Percentiles rank a stretch among this genome's conserved stretches.
phyloP scores from a whole-genome alignment of 208 protist species.

The Trypanosoma congolense region DNA sequence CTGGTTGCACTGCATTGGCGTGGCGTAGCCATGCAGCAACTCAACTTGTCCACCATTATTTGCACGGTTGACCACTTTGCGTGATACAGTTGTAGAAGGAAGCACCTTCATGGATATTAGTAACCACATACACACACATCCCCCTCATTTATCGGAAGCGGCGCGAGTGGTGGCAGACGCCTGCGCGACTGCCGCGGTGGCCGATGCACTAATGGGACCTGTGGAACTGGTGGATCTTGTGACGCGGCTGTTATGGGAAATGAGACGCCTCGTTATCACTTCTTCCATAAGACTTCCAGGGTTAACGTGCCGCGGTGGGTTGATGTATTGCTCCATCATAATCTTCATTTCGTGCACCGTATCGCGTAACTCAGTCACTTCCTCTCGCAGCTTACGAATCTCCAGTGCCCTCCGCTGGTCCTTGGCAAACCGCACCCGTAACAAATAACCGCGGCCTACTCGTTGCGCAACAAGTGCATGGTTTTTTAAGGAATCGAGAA shows the following conservation, averaged over 20 bases:
- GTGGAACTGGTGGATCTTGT: background rate
- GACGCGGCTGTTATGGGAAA: background rate
- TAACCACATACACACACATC: too few relatives aligned
- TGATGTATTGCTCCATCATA: conserved; percentile 25
- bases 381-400: conserved; percentile 13
- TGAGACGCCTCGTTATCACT: conserved; percentile 24
- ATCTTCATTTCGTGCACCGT: conserved; percentile 24
- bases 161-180: conserved; percentile 8
- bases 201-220: background rate
- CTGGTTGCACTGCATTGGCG: too few relatives aligned
- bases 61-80: too few relatives aligned
- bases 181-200: conserved; percentile 14
- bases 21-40: too few relatives aligned
- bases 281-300: conserved; percentile 41
- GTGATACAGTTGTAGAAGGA: too few relatives aligned
- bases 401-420: conserved; percentile 2
- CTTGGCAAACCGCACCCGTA: conserved; percentile 15
- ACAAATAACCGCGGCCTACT: conserved; percentile 31
- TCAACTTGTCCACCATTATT: too few relatives aligned
- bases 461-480: conserved; percentile 37
- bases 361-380: conserved; percentile 21
- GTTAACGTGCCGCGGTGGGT: conserved; percentile 29
- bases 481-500: conserved; percentile 35
- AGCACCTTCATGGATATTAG: too few relatives aligned
- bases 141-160: background rate